phyloP scores from a whole-genome alignment of 441 rosid genomes.

The Adansonia madagascariensis region DNA sequence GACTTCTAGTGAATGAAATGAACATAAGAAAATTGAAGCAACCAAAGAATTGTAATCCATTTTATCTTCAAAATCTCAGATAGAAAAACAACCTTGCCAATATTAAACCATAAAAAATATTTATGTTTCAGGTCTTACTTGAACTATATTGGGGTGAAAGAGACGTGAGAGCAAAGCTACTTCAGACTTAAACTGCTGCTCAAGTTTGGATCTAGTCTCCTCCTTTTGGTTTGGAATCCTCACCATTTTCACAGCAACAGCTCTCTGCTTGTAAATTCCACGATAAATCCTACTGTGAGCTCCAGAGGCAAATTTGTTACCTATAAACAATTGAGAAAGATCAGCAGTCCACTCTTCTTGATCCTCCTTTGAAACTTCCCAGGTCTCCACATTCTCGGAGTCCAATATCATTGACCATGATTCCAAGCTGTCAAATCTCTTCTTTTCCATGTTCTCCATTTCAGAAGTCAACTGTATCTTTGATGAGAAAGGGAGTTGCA shows the following conservation, averaged over 20 bases:
- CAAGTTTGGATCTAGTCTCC: slow-evolving; percentile 75
- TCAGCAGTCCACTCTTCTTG: slow-evolving; percentile 97
- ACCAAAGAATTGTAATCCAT: background rate
- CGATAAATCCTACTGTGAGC: slow-evolving; percentile 90
- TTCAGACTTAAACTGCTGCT: slow-evolving; percentile 92
- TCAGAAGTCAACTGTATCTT: slow-evolving; percentile 53
- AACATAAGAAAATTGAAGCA: background rate
- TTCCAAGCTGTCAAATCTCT: slow-evolving; percentile 89
- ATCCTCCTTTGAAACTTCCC: slow-evolving; percentile 86
- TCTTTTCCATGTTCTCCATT: slow-evolving; percentile 79
- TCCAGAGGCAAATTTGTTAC: slow-evolving; percentile 95
- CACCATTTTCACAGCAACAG: slow-evolving; percentile 97
- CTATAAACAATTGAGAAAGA: slow-evolving; percentile 88
- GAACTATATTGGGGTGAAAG: slow-evolving; percentile 84
- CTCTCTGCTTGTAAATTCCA: slow-evolving; percentile 93
- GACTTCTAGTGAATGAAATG: background rate
- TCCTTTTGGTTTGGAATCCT: slow-evolving; percentile 83
- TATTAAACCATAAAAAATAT: background rate
- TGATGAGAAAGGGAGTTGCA: slow-evolving; percentile 57
- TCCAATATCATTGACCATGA: slow-evolving; percentile 98
- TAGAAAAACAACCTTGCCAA: background rate
- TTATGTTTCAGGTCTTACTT: slow-evolving; percentile 40
- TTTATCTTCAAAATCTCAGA: background rate
- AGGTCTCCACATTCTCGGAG: slow-evolving; percentile 88
- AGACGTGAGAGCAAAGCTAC: slow-evolving; percentile 93